These are phyloP conservation scores for Plantago coronopus DNA, from an alignment of 305 asterid genomes.

Conservation along the genomic window DNA sequence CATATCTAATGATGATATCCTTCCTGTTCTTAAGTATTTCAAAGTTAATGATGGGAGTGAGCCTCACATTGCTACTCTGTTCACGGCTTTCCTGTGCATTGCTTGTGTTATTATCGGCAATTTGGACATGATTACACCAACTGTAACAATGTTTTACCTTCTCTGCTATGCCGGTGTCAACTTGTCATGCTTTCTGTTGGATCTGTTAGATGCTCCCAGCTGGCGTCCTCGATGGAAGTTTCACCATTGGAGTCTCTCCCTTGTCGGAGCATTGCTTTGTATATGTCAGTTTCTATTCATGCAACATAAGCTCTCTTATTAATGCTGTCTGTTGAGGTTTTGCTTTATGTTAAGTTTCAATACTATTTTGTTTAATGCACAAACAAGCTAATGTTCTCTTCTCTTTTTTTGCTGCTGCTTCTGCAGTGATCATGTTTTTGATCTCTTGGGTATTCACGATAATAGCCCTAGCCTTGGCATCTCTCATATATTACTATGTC, in stretches of 20 bases:
- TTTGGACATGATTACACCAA: slow-evolving; percentile 88
- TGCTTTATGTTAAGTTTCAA: slow-evolving; percentile 7
- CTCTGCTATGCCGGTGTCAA: slow-evolving; percentile 96
- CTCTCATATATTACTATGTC: slow-evolving; percentile 95
- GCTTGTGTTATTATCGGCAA: slow-evolving; percentile 92
- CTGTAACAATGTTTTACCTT: slow-evolving; percentile 95
- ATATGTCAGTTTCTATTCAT: slow-evolving; percentile 48
- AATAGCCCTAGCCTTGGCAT: slow-evolving; percentile 86
- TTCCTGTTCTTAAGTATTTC: slow-evolving; percentile 93
- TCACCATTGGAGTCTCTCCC: slow-evolving; percentile 99
- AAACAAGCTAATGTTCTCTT: slow-evolving; percentile 2
- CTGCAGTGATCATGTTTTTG: slow-evolving; percentile 89
- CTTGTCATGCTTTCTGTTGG: slow-evolving; percentile 94
- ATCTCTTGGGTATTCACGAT: slow-evolving; percentile 94
- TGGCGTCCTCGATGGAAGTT: slow-evolving; percentile 99
- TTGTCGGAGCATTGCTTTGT: slow-evolving; percentile 85
- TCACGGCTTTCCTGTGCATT: slow-evolving; percentile 92
- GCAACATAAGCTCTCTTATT: slow-evolving; percentile 6
- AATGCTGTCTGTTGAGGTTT: not conserved
- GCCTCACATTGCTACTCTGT: slow-evolving; percentile 86
- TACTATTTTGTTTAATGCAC: slow-evolving; percentile 14
- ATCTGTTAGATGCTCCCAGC: slow-evolving; percentile 98
- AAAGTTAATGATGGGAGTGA: slow-evolving; percentile 85
- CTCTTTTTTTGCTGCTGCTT: slow-evolving; percentile 14
- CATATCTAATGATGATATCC: slow-evolving; percentile 94